Evolutionary conservation across 2,329 filamentous ascomycete species (phyloP).

Genomic region (Cladophialophora immunda): DNA sequence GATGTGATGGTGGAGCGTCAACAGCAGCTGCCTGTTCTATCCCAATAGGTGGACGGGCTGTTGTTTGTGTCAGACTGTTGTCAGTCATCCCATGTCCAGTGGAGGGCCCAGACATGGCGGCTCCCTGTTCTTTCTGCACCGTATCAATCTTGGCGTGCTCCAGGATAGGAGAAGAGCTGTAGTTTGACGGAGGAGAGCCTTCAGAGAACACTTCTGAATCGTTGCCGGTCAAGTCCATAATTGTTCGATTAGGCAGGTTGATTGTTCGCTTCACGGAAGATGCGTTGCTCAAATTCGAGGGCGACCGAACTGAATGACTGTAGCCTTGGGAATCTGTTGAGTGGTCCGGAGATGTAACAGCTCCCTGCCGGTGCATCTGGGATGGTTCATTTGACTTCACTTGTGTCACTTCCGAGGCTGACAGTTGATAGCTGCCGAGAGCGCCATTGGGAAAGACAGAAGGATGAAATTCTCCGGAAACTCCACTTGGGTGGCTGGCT

Average conservation of each 20-base stretch:
- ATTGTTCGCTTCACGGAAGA: conserved; percentile 34
- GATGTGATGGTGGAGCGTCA: conserved; percentile 6
- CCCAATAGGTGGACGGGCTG: not conserved
- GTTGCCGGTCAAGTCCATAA: conserved; percentile 40
- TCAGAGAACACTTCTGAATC: conserved; percentile 35
- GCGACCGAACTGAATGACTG: conserved; percentile 26
- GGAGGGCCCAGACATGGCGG: conserved; percentile 9
- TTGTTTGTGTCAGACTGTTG: not conserved
- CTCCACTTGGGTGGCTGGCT: not conserved
- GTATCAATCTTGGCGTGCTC: conserved; percentile 33
- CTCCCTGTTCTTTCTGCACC: conserved; percentile 17
- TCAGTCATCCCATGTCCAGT: conserved; percentile 1
- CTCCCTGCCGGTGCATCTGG: conserved; percentile 4
- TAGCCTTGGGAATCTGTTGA: conserved; percentile 18
- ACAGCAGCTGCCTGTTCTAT: not conserved
- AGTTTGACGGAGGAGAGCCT: conserved; percentile 18
- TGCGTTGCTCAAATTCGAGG: conserved; percentile 31
- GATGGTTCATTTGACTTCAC: conserved; percentile 5
- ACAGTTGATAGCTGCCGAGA: conserved; percentile 30
- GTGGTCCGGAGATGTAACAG: not conserved
- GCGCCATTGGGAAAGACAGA: conserved; percentile 2
- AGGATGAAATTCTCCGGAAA: not conserved
- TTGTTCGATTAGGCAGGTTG: conserved; percentile 35
- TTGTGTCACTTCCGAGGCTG: conserved; percentile 27
- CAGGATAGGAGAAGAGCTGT: conserved; percentile 32